phyloP scores from a whole-genome alignment of 2,329 filamentous ascomycete species.

The Verticillium klebahnii region DNA sequence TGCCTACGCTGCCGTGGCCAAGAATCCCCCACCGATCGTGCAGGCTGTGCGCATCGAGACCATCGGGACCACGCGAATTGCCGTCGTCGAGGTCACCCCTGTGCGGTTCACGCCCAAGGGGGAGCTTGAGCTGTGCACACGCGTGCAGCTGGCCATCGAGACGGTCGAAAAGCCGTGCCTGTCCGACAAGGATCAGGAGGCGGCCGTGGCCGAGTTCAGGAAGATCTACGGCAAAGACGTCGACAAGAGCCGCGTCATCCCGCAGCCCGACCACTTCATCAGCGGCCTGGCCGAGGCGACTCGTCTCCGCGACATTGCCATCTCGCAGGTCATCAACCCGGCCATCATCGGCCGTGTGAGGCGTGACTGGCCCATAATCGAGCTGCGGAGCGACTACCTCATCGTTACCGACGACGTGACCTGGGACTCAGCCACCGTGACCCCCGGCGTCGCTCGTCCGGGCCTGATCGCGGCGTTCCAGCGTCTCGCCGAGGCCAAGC shows the following conservation, averaged over 20 bases:
- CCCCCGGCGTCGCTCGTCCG: not conserved
- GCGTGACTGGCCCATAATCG: not conserved
- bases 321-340: not conserved
- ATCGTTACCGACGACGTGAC: not conserved
- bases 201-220: not conserved
- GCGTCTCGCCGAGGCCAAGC: not conserved
- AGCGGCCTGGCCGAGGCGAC: not conserved
- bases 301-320: not conserved
- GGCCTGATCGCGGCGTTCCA: not conserved
- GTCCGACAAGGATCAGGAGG: not conserved
- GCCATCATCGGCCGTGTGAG: not conserved
- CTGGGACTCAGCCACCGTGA: not conserved
- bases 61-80: not conserved
- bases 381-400: not conserved
- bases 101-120: not conserved
- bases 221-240: not conserved
- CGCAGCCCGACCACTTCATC: not conserved
- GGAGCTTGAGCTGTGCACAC: not conserved
- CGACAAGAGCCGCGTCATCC: not conserved
- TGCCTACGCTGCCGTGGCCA: not conserved
- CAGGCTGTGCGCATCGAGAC: not conserved
- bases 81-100: not conserved
- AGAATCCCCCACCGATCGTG: not conserved
- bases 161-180: not conserved
- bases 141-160: not conserved